phyloP scores from a whole-genome alignment of 768 basidiomycete species.

The Lenzites betulinus region DNA sequence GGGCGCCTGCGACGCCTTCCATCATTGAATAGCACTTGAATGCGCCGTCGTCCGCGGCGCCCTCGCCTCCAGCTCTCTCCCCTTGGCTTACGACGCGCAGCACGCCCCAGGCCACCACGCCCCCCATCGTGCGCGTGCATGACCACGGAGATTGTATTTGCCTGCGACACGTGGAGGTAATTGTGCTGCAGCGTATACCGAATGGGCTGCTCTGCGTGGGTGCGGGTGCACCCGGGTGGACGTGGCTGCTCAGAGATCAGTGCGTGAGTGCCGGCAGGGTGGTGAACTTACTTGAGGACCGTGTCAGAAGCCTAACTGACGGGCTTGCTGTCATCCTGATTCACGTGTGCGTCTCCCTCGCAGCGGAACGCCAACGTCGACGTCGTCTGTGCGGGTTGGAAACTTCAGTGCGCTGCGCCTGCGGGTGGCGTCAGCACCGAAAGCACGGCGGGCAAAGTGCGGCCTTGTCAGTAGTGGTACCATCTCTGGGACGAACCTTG shows the following conservation, averaged over 20 bases:
- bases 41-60: background rate
- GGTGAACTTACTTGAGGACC: too few species aligned
- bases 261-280: background rate
- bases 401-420: background rate
- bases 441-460: background rate
- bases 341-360: background rate
- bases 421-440: background rate
- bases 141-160: too few species aligned
- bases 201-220: background rate
- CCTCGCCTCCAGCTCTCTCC: background rate
- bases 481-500: background rate
- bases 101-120: background rate
- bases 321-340: background rate
- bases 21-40: background rate
- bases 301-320: conserved; percentile 6
- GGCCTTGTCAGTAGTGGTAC: background rate
- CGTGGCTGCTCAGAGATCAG: too few species aligned
- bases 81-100: background rate
- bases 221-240: too few species aligned
- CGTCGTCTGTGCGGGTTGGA: background rate
- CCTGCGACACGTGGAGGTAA: too few species aligned
- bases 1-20: conserved; percentile 1
- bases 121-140: background rate
- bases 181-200: too few species aligned
- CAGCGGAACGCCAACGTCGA: background rate